These are phyloP conservation scores for Vicia faba DNA, from an alignment of 306 rosid genomes.

Conservation along the genomic window DNA sequence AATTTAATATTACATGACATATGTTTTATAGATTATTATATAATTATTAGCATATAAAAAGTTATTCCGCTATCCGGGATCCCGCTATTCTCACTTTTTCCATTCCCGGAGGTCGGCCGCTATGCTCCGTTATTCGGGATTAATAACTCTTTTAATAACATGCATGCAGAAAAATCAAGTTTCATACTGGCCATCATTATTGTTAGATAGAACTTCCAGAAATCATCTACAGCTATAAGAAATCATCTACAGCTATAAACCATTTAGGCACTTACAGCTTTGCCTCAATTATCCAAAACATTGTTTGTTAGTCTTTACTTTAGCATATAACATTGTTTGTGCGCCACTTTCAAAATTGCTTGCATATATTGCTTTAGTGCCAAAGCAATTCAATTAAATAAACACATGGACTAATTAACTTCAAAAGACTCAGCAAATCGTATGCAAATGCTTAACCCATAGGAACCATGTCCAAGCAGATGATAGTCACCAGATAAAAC, in stretches of 20 bases:
- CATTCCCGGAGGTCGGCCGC: too few species aligned
- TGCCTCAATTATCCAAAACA: not conserved
- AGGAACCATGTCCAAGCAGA: conserved; percentile 22
- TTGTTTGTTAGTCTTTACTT: not conserved
- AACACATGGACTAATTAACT: conserved; percentile 30
- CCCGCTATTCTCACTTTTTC: too few species aligned
- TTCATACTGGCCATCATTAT: not conserved
- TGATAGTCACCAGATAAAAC: conserved; percentile 22
- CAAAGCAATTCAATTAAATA: conserved; percentile 7
- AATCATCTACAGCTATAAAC: conserved; percentile 15
- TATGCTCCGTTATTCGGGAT: too few species aligned
- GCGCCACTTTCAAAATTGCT: conserved; percentile 37
- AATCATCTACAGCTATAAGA: conserved; percentile 11
- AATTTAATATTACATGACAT: too few species aligned
- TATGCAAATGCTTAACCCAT: conserved; percentile 29
- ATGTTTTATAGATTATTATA: too few species aligned
- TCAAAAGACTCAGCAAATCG: conserved; percentile 20
- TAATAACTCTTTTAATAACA: too few species aligned
- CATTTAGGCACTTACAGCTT: conserved; percentile 14
- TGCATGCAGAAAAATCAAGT: not conserved
- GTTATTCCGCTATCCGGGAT: too few species aligned
- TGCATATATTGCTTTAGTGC: conserved; percentile 19
- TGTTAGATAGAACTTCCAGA: conserved; percentile 10
- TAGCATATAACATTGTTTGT: conserved; percentile 2
- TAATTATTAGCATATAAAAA: too few species aligned